Conservation (phyloP, 345 rosid species). For the Cardamine occulta region DNA sequence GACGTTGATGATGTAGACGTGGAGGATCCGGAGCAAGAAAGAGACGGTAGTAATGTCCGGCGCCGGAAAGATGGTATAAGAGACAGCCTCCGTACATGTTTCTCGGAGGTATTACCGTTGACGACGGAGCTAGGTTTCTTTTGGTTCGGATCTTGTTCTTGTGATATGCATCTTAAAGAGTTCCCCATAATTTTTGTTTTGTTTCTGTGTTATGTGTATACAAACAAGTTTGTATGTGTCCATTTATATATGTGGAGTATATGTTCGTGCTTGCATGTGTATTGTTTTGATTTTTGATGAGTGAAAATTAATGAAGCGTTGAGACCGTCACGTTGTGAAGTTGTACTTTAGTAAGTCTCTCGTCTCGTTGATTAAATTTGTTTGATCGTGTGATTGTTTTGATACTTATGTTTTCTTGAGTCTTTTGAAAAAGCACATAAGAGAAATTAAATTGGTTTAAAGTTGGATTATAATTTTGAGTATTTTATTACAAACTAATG, state of each 20-base stretch:
- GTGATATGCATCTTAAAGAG: slow-evolving; percentile 46
- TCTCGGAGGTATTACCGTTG: slow-evolving; percentile 24
- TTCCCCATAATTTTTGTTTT: slow-evolving; percentile 37
- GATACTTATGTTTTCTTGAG: slow-evolving; percentile 18
- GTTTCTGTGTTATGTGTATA: slow-evolving; percentile 17
- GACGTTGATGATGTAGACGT: slow-evolving; percentile 39
- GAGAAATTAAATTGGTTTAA: neutral
- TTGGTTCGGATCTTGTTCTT: slow-evolving; percentile 45
- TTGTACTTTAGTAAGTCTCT: slow-evolving; percentile 9
- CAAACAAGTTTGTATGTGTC: slow-evolving; percentile 28
- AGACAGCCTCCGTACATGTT: slow-evolving; percentile 36
- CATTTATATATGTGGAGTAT: slow-evolving; percentile 21
- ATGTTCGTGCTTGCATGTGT: slow-evolving; percentile 45
- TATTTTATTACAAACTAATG: slow-evolving; percentile 18
- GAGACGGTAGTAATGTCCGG: slow-evolving; percentile 41
- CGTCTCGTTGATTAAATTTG: neutral
- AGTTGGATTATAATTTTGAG: neutral
- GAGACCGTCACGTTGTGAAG: slow-evolving; percentile 47
- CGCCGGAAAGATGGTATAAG: slow-evolving; percentile 44
- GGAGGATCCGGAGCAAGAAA: slow-evolving; percentile 45
- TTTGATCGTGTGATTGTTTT: slow-evolving; percentile 32
- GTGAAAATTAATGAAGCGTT: slow-evolving; percentile 36
- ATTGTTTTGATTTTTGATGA: slow-evolving; percentile 11
- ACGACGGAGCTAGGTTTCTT: slow-evolving; percentile 39
- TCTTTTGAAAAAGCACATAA: neutral